A percentile compares a stretch with the other conserved stretches of the same genome.
Evolutionary conservation across 202 grass and related monocot genomes (phyloP).

Genomic region (Thinopyrum obtusiflorum): DNA sequence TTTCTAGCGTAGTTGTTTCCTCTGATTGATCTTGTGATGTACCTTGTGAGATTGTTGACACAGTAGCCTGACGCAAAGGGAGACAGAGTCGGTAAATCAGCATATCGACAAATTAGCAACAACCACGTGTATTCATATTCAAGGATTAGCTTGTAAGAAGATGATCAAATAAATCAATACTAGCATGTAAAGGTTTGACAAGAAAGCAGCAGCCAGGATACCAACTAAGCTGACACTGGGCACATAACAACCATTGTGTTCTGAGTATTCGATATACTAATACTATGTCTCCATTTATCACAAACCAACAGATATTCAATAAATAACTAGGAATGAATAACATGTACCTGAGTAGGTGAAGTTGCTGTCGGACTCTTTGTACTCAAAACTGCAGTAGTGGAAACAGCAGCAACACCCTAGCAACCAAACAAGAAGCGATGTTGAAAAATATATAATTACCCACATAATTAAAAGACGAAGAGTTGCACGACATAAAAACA

Average conservation of each 20-base stretch:
- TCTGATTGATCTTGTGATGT: slow-evolving; percentile 67
- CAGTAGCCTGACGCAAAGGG: slow-evolving; percentile 56
- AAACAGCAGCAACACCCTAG: slow-evolving; percentile 74
- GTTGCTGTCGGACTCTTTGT: slow-evolving; percentile 64
- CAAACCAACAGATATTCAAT: slow-evolving; percentile 16
- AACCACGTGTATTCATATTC: background rate
- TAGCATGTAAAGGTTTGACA: slow-evolving; percentile 23
- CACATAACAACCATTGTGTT: slow-evolving; percentile 3
- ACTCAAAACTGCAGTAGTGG: slow-evolving; percentile 54
- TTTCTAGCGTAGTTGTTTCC: slow-evolving; percentile 63
- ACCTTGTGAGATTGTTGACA: slow-evolving; percentile 49
- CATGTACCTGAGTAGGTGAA: slow-evolving; percentile 56
- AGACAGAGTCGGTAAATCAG: slow-evolving; percentile 20
- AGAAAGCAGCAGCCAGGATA: slow-evolving; percentile 9
- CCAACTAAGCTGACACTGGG: background rate
- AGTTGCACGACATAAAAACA: background rate
- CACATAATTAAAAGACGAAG: background rate
- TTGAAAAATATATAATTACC: slow-evolving; percentile 9
- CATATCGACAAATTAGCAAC: slow-evolving; percentile 27
- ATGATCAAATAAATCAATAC: background rate
- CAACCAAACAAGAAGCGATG: slow-evolving; percentile 39
- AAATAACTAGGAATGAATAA: slow-evolving; percentile 1
- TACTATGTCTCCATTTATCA: slow-evolving; percentile 2
- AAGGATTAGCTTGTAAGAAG: background rate
- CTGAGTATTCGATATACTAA: background rate